These are phyloP conservation scores for Wickerhamomyces bovis DNA, from an alignment of 805 yeast species.

Conservation along the genomic window DNA sequence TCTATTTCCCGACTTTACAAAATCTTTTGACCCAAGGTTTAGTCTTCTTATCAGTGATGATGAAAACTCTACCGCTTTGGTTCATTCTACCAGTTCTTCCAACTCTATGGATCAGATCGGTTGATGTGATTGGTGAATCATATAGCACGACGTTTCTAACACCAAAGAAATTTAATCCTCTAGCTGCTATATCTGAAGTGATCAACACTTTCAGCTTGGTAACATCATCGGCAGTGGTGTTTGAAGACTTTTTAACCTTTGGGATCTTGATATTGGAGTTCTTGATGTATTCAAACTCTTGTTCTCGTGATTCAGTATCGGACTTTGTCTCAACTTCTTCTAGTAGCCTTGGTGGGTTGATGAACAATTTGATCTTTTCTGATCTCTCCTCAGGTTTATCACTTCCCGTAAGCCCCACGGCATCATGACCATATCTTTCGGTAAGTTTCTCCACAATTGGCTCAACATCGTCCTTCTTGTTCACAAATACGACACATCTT, in stretches of 20 bases:
- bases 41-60: slow-evolving; percentile 63
- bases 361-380: slow-evolving; percentile 51
- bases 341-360: slow-evolving; percentile 49
- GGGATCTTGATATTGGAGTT: slow-evolving; percentile 30
- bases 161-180: slow-evolving; percentile 84
- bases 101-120: slow-evolving; percentile 83
- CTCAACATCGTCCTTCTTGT: slow-evolving; percentile 58
- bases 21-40: slow-evolving; percentile 80
- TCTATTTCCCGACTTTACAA: slow-evolving; percentile 32
- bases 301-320: slow-evolving; percentile 4
- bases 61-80: slow-evolving; percentile 79
- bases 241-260: slow-evolving; percentile 2
- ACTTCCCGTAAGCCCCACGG: slow-evolving; percentile 61
- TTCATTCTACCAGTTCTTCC: slow-evolving; percentile 95
- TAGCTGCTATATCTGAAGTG: slow-evolving; percentile 82
- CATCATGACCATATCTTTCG: slow-evolving; percentile 47
- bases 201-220: slow-evolving; percentile 59
- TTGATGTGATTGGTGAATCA: slow-evolving; percentile 80
- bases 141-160: slow-evolving; percentile 76
- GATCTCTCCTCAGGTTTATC: slow-evolving; percentile 57
- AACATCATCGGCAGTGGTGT: slow-evolving; percentile 2
- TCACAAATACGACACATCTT: slow-evolving; percentile 80
- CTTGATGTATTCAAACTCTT: slow-evolving; percentile 21
- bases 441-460: slow-evolving; percentile 51
- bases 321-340: slow-evolving; percentile 23